phyloP scores from a whole-genome alignment of 306 rosid species.

The Rubus idaeus region DNA sequence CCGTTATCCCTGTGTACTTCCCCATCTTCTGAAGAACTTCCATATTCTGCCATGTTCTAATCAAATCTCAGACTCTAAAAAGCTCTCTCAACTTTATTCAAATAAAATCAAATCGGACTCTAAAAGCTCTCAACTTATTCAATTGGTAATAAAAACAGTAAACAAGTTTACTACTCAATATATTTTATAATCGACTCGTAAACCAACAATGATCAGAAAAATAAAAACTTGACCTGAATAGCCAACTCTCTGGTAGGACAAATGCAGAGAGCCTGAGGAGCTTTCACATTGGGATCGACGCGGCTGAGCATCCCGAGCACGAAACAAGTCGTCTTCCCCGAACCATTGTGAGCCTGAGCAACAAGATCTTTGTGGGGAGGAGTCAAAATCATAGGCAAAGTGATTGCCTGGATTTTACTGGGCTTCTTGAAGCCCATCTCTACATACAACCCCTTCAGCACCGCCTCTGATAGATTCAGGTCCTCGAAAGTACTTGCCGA shows the following conservation, averaged over 20 bases:
- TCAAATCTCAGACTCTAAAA: neutral
- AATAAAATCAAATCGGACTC: neutral
- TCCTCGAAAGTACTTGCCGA: constrained; percentile 81
- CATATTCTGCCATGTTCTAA: constrained; percentile 48
- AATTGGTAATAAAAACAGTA: neutral
- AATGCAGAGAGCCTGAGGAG: constrained; percentile 87
- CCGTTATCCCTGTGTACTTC: constrained; percentile 62
- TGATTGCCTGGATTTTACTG: constrained; percentile 82
- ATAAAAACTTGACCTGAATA: constrained; percentile 52
- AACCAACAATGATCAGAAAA: no score
- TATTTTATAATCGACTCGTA: no score
- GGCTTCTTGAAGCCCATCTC: constrained; percentile 90
- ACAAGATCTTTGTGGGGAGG: constrained; percentile 76
- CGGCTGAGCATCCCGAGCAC: constrained; percentile 95
- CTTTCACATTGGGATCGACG: constrained; percentile 61
- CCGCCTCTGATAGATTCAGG: constrained; percentile 56
- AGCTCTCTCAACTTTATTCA: constrained; percentile 1
- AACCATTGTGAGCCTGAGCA: constrained; percentile 96
- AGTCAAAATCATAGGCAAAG: constrained; percentile 81
- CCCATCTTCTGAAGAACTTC: constrained; percentile 90
- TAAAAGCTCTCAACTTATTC: neutral
- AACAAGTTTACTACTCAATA: neutral
- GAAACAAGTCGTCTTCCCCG: constrained; percentile 94
- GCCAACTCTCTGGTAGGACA: constrained; percentile 94
- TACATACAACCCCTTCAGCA: constrained; percentile 74